Base-by-base conservation (phyloP, 257 asterid genomes). In the Rehmannia glutinosa region DNA sequence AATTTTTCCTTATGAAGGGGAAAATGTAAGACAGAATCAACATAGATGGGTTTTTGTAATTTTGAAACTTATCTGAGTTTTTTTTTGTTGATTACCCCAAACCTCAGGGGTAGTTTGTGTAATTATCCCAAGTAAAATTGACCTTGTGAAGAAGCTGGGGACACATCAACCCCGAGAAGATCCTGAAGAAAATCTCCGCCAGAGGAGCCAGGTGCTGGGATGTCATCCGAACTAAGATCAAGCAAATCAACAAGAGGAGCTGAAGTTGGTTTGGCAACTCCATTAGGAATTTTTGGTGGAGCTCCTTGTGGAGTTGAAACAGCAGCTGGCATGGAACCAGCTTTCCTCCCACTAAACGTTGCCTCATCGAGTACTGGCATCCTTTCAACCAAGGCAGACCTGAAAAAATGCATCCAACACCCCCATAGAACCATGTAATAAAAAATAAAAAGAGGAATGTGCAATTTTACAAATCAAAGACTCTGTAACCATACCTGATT, bases 341-440 rank as follows among this genome's bases (percentile, higher is more conserved):
- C 86, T 72, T 78, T 86, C 84, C 94, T 83, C 72, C 90, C 85
- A 27, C 84, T 83, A 73, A 77, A 84, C 33, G 88, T 86, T 51
- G 91, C 89, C 76, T 88, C 98, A 67, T 91, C 98, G 24, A 88
- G 95, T 45, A 84, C 94, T 36, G 98, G 98, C 95, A 88, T 88
- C 80, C 93, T 87, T 77, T 91, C 98, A 46, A 88, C 93, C 71
- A 91, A 80, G n/a, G 83, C 75, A 69, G 98, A 75, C 84, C 98
- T 91, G 84, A 67, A 58, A 52, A 69, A 62, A 72, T 13, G 60
- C 72, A 79, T 46, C 57, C 69, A 70, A 51, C 42, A 62, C 71
- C 41, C n/a, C 24, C 57, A 30, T 64, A 63, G 33, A 60, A 73
- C 61, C 67, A 66, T 11, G 68, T 13, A 57, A 55, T 11, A 15